phyloP scores from a whole-genome alignment of 1,139 yeast species.

The Kluyveromyces marxianus region DNA sequence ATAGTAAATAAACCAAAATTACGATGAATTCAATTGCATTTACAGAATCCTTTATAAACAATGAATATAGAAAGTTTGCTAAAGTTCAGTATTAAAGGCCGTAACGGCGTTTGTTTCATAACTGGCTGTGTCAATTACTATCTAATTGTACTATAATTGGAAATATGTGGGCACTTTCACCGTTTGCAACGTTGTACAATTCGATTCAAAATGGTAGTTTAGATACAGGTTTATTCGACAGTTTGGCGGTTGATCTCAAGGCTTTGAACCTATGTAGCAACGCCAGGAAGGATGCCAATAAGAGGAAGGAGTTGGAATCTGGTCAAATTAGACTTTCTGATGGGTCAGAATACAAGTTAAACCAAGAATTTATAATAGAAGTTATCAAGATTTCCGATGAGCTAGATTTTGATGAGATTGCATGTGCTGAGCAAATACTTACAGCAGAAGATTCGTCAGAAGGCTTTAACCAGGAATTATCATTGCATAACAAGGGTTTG shows the following conservation, averaged over 20 bases:
- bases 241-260: slow-evolving; percentile 23
- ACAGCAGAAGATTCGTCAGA: slow-evolving; percentile 33
- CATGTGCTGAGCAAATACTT: slow-evolving; percentile 49
- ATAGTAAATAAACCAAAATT: neutral
- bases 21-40: neutral
- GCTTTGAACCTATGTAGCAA: slow-evolving; percentile 18
- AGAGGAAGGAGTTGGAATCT: slow-evolving; percentile 48
- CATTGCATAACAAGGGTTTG: slow-evolving; percentile 59
- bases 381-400: slow-evolving; percentile 54
- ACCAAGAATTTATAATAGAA: slow-evolving; percentile 44
- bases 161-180: slow-evolving; percentile 18
- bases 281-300: slow-evolving; percentile 39
- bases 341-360: slow-evolving; percentile 42
- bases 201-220: slow-evolving; percentile 23
- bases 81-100: too few relatives aligned
- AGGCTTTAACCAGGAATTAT: slow-evolving; percentile 44
- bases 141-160: too few relatives aligned
- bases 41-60: neutral
- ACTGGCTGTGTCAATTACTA: too few relatives aligned
- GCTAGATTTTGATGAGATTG: slow-evolving; percentile 59
- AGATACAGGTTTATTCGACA: slow-evolving; percentile 18
- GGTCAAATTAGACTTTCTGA: slow-evolving; percentile 45
- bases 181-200: slow-evolving; percentile 23
- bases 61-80: neutral
- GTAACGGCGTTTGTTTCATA: too few relatives aligned